Percentiles rank a stretch among this genome's conserved stretches.
These are phyloP conservation scores for Acanthamoeba healyi DNA, from an alignment of 208 protist genomes.

Conservation along the genomic window DNA sequence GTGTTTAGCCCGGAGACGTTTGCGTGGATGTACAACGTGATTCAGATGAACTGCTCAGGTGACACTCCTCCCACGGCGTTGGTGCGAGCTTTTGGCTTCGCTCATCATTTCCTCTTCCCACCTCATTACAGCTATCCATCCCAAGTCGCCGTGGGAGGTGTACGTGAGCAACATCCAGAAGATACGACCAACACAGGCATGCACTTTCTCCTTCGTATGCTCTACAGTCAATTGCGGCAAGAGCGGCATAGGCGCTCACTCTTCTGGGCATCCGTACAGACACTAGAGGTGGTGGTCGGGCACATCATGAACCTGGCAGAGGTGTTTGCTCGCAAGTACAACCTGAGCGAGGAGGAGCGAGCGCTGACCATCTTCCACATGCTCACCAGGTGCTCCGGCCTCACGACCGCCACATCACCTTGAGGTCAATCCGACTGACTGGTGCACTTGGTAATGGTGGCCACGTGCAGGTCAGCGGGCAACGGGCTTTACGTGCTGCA, in stretches of 20 bases:
- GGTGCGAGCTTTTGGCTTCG: too few species aligned
- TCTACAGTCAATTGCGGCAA: too few species aligned
- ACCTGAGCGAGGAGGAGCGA: constrained; percentile 9
- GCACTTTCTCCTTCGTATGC: not conserved
- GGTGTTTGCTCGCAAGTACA: not conserved
- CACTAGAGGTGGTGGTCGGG: not conserved
- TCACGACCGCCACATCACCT: too few species aligned
- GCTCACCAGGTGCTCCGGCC: not conserved
- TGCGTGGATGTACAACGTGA: constrained; percentile 37
- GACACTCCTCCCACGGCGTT: too few species aligned
- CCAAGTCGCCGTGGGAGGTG: constrained; percentile 23
- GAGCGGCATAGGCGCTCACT: too few species aligned
- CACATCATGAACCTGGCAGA: constrained; percentile 55
- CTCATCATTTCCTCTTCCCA: too few species aligned
- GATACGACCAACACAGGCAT: not conserved
- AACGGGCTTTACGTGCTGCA: constrained; percentile 44
- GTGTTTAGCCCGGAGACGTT: constrained; percentile 11
- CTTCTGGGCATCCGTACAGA: not conserved
- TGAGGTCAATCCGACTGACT: too few species aligned
- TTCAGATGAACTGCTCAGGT: constrained; percentile 49
- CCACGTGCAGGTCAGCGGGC: not conserved
- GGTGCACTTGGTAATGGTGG: too few species aligned
- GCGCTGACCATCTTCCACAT: constrained; percentile 18
- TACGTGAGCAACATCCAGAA: constrained; percentile 60
- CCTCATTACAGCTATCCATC: constrained; percentile 24